A percentile compares a stretch with the other conserved stretches of the same genome.
Evolutionary conservation across 768 basidiomycete genomes (phyloP).

Genomic region (Hemileccinum rubropunctum): DNA sequence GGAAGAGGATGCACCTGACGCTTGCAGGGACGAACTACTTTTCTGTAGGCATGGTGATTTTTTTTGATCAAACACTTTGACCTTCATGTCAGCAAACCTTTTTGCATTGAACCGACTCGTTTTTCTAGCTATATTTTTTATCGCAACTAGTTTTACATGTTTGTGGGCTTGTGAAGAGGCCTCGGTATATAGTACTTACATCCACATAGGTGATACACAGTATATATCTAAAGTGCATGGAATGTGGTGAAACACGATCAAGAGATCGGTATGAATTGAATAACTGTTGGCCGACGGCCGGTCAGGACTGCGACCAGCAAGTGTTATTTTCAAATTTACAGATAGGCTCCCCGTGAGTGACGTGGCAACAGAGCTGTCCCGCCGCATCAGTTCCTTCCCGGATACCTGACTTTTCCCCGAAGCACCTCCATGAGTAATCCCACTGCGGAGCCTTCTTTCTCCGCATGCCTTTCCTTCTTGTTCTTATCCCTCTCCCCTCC

Average conservation of each 20-base stretch:
- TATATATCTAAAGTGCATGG: background rate
- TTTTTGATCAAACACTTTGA: background rate
- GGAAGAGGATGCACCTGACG: background rate
- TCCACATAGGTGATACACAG: background rate
- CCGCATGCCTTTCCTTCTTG: slow-evolving; percentile 19
- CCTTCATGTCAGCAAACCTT: background rate
- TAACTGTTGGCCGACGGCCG: no score
- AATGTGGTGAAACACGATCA: background rate
- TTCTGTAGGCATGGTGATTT: background rate
- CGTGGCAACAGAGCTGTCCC: background rate
- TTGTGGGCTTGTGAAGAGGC: background rate
- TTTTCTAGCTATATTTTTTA: background rate
- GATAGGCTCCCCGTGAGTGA: background rate
- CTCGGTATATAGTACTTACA: background rate
- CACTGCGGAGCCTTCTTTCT: slow-evolving; percentile 28
- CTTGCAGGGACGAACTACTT: background rate
- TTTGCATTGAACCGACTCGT: no score
- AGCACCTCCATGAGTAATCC: slow-evolving; percentile 31
- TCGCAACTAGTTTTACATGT: background rate
- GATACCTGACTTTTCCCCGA: slow-evolving; percentile 24
- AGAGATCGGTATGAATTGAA: no score
- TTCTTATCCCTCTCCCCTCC: slow-evolving; percentile 33
- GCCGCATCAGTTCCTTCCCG: slow-evolving; percentile 17
- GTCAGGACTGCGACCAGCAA: no score
- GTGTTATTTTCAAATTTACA: no score